Conservation (phyloP, 2,329 filamentous ascomycete genomes). For the Verticillium nubilum region DNA sequence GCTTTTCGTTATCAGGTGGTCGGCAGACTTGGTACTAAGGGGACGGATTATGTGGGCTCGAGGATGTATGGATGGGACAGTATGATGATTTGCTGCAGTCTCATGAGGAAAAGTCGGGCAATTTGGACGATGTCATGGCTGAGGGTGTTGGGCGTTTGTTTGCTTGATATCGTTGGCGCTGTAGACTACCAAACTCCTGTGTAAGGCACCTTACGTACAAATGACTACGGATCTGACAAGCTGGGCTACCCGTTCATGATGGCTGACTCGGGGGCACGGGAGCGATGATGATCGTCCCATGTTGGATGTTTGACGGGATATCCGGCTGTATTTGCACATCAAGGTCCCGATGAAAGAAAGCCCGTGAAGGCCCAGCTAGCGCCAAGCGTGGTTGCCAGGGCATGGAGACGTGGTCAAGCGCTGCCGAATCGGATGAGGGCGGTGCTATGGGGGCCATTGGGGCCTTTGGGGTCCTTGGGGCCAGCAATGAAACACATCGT, state of each 20-base stretch:
- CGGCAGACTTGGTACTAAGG: not conserved
- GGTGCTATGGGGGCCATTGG: not conserved
- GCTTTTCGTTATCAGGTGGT: not conserved
- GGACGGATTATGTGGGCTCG: not conserved
- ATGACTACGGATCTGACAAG: not conserved
- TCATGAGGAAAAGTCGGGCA: not conserved
- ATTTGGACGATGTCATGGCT: not conserved
- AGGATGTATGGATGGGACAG: not conserved
- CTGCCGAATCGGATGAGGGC: not conserved
- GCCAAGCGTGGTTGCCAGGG: not conserved
- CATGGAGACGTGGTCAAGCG: not conserved
- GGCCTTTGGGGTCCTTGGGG: not conserved
- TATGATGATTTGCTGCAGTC: not conserved
- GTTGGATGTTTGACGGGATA: not conserved
- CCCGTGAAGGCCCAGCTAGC: too few relatives aligned
- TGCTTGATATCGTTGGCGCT: not conserved
- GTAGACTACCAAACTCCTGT: not conserved
- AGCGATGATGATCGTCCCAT: not conserved
- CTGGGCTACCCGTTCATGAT: not conserved
- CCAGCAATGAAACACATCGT: constrained; percentile 1
- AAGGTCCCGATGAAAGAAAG: not conserved
- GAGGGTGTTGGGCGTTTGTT: not conserved
- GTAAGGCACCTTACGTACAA: not conserved
- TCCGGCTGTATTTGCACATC: not conserved
- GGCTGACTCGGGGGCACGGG: not conserved